Evolutionary conservation across 2,329 filamentous ascomycete species (phyloP).

Genomic region (Shiraia sp.): DNA sequence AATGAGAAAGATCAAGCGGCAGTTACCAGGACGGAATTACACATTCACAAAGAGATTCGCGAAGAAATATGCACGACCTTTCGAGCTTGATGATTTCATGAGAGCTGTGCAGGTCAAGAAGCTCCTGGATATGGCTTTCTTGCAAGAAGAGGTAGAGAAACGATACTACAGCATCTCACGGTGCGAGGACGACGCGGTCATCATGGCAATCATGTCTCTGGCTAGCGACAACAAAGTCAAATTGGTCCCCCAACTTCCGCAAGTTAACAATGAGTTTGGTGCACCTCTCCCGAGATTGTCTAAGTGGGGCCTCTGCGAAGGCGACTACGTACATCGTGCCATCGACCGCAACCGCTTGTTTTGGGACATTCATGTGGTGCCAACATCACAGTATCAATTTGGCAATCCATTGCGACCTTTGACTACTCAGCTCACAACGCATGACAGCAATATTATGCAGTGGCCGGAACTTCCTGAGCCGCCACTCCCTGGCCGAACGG

Average conservation of each 20-base stretch:
- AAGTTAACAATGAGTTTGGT: constrained; percentile 54
- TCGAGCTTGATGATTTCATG: constrained; percentile 44
- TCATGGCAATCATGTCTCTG: constrained; percentile 70
- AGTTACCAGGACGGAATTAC: constrained; percentile 63
- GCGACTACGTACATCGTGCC: constrained; percentile 71
- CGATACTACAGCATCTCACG: constrained; percentile 56
- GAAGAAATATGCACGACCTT: constrained; percentile 60
- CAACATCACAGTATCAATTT: constrained; percentile 62
- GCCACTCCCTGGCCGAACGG: constrained; percentile 31
- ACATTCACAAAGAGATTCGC: constrained; percentile 64
- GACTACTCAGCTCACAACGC: constrained; percentile 36
- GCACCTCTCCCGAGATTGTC: constrained; percentile 48
- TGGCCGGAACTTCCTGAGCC: constrained; percentile 30
- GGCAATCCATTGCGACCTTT: constrained; percentile 56
- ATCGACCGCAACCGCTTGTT: constrained; percentile 68
- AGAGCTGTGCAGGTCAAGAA: constrained; percentile 65
- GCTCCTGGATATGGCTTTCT: constrained; percentile 61
- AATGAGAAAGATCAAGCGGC: constrained; percentile 62
- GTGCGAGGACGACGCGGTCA: constrained; percentile 63
- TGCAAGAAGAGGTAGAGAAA: constrained; percentile 17
- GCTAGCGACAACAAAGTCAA: constrained; percentile 62
- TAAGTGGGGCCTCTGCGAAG: constrained; percentile 71
- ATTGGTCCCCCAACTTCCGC: constrained; percentile 59
- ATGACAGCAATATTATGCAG: constrained; percentile 4
- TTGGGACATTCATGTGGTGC: constrained; percentile 64